Conservation (phyloP, 768 basidiomycete genomes). For the Trametes punicea region DNA sequence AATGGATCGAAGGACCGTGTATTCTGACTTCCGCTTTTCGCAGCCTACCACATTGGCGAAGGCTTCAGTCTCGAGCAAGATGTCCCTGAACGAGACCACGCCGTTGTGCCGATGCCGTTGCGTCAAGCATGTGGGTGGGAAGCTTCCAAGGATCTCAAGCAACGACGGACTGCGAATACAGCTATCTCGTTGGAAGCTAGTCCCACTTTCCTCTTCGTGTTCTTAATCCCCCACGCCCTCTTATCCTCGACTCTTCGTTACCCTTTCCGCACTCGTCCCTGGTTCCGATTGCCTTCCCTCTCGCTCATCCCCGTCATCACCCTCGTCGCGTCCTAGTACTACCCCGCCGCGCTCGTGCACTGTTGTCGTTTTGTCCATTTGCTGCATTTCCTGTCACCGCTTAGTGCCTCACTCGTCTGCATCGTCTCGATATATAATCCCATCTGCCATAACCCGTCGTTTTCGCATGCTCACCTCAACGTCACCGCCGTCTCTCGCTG, state of each 20-base stretch:
- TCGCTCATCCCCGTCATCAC: neutral
- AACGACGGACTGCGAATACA: constrained; percentile 15
- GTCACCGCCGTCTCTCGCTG: neutral
- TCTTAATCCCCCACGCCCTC: neutral
- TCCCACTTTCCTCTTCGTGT: constrained; percentile 10
- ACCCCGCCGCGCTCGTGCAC: constrained; percentile 15
- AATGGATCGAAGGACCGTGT: neutral
- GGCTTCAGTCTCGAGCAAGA: constrained; percentile 4
- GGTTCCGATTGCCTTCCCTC: neutral
- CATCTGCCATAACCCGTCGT: constrained; percentile 12
- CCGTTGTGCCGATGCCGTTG: constrained; percentile 6
- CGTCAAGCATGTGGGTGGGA: constrained; percentile 15
- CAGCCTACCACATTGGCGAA: constrained; percentile 8
- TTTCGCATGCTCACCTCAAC: constrained; percentile 17
- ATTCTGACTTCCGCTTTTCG: neutral
- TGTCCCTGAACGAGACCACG: constrained; percentile 14
- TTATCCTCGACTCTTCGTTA: constrained; percentile 16
- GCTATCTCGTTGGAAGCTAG: constrained; percentile 15
- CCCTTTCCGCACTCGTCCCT: neutral
- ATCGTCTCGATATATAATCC: constrained; percentile 18
- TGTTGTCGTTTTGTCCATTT: constrained; percentile 22
- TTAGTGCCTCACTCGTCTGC: constrained; percentile 21
- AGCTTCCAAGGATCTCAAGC: constrained; percentile 11
- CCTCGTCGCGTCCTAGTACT: constrained; percentile 17
- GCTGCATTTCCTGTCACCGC: constrained; percentile 22